Conservation (phyloP, 2,329 filamentous ascomycete species). For the Fusarium sp. region DNA sequence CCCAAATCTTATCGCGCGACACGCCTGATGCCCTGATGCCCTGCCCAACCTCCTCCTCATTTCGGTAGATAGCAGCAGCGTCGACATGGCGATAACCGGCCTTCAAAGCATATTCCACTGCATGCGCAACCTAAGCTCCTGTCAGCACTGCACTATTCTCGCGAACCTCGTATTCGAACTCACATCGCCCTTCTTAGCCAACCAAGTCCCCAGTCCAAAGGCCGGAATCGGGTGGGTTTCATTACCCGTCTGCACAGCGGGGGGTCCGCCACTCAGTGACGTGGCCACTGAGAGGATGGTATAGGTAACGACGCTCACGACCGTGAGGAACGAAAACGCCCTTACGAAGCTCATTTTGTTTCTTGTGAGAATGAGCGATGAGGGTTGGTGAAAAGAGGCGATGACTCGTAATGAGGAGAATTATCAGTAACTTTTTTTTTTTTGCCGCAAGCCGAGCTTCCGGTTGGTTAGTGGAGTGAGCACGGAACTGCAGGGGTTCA, state of each 20-base stretch:
- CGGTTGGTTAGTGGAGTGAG: conserved; percentile 16
- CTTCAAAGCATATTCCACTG: conserved; percentile 64
- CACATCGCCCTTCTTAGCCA: conserved; percentile 31
- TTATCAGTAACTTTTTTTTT: conserved; percentile 14
- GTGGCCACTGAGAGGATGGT: conserved; percentile 19
- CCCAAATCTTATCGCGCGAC: conserved; percentile 44
- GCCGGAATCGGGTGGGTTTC: conserved; percentile 41
- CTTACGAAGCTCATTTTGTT: conserved; percentile 23
- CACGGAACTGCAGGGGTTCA: conserved; percentile 9
- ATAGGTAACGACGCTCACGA: conserved; percentile 14
- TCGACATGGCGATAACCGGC: conserved; percentile 67
- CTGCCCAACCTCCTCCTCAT: conserved; percentile 62
- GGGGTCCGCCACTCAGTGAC: neutral
- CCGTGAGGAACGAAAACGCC: conserved; percentile 22
- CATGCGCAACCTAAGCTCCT: conserved; percentile 42
- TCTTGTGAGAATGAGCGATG: neutral
- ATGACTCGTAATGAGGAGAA: conserved; percentile 6
- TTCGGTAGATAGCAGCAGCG: conserved; percentile 70
- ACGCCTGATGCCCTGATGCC: conserved; percentile 52
- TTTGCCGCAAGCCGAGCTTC: neutral
- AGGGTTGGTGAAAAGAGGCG: neutral
- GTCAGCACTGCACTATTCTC: neutral
- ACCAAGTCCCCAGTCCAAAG: conserved; percentile 51
- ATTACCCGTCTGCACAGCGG: neutral
- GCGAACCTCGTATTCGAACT: neutral